Evolutionary conservation across 148 eudicot species (phyloP).

Genomic region (Suaeda aralocaspica): DNA sequence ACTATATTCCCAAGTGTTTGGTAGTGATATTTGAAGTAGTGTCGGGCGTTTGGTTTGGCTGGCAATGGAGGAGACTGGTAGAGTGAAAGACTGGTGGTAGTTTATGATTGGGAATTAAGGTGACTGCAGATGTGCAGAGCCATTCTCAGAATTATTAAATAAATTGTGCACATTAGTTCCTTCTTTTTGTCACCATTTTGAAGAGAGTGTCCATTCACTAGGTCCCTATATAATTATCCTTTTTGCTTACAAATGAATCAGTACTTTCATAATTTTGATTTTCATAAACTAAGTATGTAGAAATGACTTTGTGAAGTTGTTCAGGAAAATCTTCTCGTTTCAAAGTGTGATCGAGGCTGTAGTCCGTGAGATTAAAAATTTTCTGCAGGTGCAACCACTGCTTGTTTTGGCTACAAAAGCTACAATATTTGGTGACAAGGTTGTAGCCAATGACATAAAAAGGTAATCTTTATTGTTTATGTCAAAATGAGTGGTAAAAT

Average conservation of each 20-base stretch:
- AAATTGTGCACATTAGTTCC: too few species aligned
- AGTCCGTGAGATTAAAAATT: slow-evolving; percentile 60
- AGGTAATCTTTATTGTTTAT: slow-evolving; percentile 29
- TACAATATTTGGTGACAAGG: slow-evolving; percentile 45
- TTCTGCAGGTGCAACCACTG: slow-evolving; percentile 66
- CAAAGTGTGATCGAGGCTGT: slow-evolving; percentile 67
- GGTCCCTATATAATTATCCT: background rate
- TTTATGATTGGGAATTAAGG: background rate
- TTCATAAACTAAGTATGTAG: background rate
- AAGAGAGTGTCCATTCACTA: background rate
- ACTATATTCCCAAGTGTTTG: background rate
- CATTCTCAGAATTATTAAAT: too few species aligned
- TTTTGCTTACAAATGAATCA: background rate
- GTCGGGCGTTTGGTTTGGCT: background rate
- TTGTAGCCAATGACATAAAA: slow-evolving; percentile 34
- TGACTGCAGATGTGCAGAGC: too few species aligned
- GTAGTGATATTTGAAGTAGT: background rate
- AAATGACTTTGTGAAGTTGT: background rate
- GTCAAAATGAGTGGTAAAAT: background rate
- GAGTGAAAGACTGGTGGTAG: background rate
- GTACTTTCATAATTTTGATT: background rate
- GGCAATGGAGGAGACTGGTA: background rate
- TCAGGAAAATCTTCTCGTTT: slow-evolving; percentile 71
- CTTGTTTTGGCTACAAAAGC: slow-evolving; percentile 78
- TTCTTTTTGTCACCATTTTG: background rate